phyloP scores from a whole-genome alignment of 2,329 filamentous ascomycete species.

The Hymenoscyphus scutula region DNA sequence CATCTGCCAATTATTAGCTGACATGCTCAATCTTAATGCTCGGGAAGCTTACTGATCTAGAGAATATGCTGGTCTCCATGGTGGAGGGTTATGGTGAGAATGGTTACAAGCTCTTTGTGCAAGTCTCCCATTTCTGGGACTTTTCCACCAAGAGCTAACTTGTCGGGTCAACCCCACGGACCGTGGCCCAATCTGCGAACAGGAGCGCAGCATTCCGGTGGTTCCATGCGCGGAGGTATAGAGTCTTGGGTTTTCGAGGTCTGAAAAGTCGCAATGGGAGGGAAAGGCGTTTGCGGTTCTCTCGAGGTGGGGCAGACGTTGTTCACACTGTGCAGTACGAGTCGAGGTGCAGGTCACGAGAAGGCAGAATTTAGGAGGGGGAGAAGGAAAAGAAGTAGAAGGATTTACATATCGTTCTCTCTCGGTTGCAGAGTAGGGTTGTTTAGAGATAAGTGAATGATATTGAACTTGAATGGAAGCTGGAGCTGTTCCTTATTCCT shows the following conservation, averaged over 20 bases:
- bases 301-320: neutral
- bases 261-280: neutral
- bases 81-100: slow-evolving; percentile 33
- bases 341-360: neutral
- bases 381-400: neutral
- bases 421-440: neutral
- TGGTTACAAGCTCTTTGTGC: slow-evolving; percentile 1
- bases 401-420: neutral
- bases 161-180: slow-evolving; percentile 30
- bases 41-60: slow-evolving; percentile 57
- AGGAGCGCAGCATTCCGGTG: slow-evolving; percentile 37
- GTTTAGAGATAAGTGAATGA: neutral
- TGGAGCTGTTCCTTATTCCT: neutral
- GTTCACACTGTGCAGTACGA: neutral
- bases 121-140: slow-evolving; percentile 4
- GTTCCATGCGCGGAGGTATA: slow-evolving; percentile 33
- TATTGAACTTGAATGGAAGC: neutral
- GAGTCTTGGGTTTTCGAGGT: slow-evolving; percentile 6
- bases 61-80: slow-evolving; percentile 63
- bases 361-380: neutral
- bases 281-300: neutral
- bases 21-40: neutral
- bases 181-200: slow-evolving; percentile 35
- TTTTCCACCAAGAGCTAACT: slow-evolving; percentile 19
- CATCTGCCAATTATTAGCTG: slow-evolving; percentile 56